Evolutionary conservation across 352 stramenopile species (phyloP), one percentile per base, ranked within the genome.

Genomic region (Phytopythium montanum): DNA sequence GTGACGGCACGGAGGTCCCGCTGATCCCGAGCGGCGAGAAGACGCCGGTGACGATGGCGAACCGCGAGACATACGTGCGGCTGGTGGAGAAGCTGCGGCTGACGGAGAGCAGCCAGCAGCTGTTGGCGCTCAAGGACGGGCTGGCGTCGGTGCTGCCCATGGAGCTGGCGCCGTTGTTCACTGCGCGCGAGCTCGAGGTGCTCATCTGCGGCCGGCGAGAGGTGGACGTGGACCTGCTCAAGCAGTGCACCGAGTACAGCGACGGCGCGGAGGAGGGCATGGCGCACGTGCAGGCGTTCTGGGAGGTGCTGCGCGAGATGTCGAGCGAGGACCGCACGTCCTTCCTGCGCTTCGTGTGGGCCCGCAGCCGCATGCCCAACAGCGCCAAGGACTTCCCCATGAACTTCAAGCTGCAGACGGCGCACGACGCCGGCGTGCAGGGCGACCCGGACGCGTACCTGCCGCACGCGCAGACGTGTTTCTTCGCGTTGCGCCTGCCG

Each of bases 381-480:
- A 98, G 93, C 58, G 93, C 96, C 44, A 97, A 97, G 67, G 97
- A 99, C 65, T 99, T 99, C 61, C 88, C 90, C 7, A 97, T 97
- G 90, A 96, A 93, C 67, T 97, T 97, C 63, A 97, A 97, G 67
- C 75, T 97, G 52, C 86, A 96, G 70, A 75, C 87, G 19, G 84
- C 87, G 7, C 85, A 94, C 62, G 87, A 94, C 62, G 80, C 84
- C 3, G 85, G 86, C n/a, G 73, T 83, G 29, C 75, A 80, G 36
- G 70, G 73, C 19, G 70, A 93, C 12, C 85, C 88, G 1, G 90
- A 98, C 62, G 73, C 90, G 57, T 98, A 98, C 62, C 72, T 99
- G 41, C 97, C 97, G 42, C 97, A 98, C 66, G 97, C 97, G n/a
- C 97, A 98, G 64, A 99, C 97, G 10, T 99, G 97, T 69, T 99